Evolutionary conservation across 2,329 filamentous ascomycete species (phyloP).

Genomic region (Herpomyces periplanetae): DNA sequence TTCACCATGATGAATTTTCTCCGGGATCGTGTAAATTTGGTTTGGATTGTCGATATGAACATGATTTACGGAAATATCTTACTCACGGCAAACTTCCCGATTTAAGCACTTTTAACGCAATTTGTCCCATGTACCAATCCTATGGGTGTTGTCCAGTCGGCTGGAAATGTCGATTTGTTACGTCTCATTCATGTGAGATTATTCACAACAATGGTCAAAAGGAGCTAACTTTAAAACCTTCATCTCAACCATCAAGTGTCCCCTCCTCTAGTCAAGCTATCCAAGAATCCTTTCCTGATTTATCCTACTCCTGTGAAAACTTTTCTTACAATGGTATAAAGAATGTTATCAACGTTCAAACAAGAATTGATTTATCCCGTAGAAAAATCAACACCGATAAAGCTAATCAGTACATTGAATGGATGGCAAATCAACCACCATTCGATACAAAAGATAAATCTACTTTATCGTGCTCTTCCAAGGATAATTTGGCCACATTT

Average conservation of each 20-base stretch:
- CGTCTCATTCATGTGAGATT: constrained; percentile 47
- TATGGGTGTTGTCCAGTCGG: constrained; percentile 41
- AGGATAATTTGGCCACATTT: constrained; percentile 40
- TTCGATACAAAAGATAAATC: constrained; percentile 8
- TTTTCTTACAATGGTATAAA: constrained; percentile 16
- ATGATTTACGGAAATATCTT: constrained; percentile 55
- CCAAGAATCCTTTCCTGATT: too few species aligned
- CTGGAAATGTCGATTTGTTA: constrained; percentile 76
- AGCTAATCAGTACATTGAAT: constrained; percentile 33
- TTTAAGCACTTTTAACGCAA: constrained; percentile 28
- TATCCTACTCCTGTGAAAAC: too few species aligned
- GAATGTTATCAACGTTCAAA: constrained; percentile 26
- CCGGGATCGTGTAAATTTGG: constrained; percentile 33
- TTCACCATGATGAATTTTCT: constrained; percentile 36
- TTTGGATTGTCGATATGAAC: constrained; percentile 37
- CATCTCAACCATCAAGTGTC: too few species aligned
- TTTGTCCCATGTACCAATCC: constrained; percentile 41
- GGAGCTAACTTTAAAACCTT: constrained; percentile 38
- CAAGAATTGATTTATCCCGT: constrained; percentile 34
- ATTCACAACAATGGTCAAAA: constrained; percentile 37
- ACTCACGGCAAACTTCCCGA: constrained; percentile 42
- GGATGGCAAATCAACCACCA: constrained; percentile 18
- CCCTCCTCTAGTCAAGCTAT: too few species aligned
- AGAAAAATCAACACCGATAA: constrained; percentile 27
- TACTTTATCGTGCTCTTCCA: too few species aligned